Base-by-base conservation (phyloP, 257 asterid species). In the Nicotiana sylvestris region DNA sequence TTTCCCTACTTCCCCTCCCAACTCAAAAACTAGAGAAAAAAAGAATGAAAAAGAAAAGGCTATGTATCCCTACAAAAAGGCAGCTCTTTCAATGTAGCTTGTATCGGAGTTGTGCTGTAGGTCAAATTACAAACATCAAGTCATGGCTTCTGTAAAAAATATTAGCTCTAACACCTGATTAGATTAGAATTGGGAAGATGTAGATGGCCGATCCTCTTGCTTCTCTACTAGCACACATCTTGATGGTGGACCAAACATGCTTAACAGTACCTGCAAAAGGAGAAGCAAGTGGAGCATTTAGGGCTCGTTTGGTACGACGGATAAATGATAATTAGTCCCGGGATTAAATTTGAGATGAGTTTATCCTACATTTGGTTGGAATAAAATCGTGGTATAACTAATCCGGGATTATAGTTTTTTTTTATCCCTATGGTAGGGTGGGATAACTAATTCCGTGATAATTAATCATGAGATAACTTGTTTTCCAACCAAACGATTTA, bases 231-330 rank as follows among this genome's bases (percentile, higher is more conserved):
- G 91, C 84, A 95, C 91, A 30, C 98, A 94, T 86, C 97, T 91
- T 18, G 99, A 94, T 9, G 99, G 99, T n/a, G 99, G 99, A 77
- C 99, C 99, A 65, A 94, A 93, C 91, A 96, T 86, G 92, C 99
- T 96, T 84, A 94, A 81, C 55, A 96, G 80, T 39, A 96, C 99
- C 99, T 96, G 91, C 88, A 21, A 77, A 66, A 43, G 80, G 6
- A 46, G 46, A 43, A 84, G 27, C 83, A 53, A 53, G 69, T 51
- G 46, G 64, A 29, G 43, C 29, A 76, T 13, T 83, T 21, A 21
- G 21, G 21, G 21, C 21, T 21, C 21, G 21, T 21, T 21, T 21
- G 21, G 21, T 21, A 21, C 21, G 21, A 21, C 21, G 21, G 21
- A 21, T 21, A 21, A 21, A 21, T 21, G 21, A 21, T 21, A 21